Conservation (phyloP, 129 eudicot genomes). For the carrot (Daucus carota) region DNA sequence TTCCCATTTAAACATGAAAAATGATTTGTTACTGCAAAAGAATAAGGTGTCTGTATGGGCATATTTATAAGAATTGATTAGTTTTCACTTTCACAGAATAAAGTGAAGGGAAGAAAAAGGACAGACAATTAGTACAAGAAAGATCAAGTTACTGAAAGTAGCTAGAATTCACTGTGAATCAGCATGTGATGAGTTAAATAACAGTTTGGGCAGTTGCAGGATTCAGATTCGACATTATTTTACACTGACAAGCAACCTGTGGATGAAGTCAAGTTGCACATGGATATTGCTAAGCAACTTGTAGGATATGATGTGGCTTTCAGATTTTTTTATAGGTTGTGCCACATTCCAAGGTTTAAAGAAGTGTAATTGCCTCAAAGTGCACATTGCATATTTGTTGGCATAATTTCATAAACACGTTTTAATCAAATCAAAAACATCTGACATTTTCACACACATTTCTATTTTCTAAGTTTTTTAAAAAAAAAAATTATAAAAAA, state of each 20-base stretch:
- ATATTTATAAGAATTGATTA: not conserved
- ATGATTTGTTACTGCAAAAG: not conserved
- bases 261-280: slow-evolving; percentile 4
- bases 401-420: no score
- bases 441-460: no score
- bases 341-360: not conserved
- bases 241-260: slow-evolving; percentile 5
- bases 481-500: no score
- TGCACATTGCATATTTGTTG: not conserved
- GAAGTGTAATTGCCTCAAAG: not conserved
- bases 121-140: slow-evolving; percentile 8
- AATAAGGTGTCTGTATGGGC: not conserved
- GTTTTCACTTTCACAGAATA: slow-evolving; percentile 1
- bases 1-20: not conserved
- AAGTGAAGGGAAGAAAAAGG: not conserved
- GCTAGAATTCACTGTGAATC: not conserved
- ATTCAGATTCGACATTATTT: slow-evolving; percentile 5
- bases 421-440: no score
- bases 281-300: not conserved
- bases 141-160: slow-evolving; percentile 1
- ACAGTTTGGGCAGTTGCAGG: slow-evolving; percentile 4
- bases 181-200: slow-evolving; percentile 5
- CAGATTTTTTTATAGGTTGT: not conserved
- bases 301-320: not conserved
- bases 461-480: no score